Base-by-base conservation (phyloP, 1,284 basidiomycete genomes). In the Melampsora americana region DNA sequence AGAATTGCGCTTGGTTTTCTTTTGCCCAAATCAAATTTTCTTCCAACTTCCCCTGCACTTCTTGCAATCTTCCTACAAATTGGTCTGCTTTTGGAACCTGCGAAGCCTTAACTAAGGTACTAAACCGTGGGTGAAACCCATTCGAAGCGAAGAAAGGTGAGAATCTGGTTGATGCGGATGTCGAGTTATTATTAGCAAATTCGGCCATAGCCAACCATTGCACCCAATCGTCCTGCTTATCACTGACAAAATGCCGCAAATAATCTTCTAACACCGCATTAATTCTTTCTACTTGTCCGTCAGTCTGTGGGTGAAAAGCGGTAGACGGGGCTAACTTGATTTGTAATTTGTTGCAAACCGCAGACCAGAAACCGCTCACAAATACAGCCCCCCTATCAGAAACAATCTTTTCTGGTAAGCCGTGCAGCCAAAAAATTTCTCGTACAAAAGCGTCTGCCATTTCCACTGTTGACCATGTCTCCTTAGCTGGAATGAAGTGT, bases 281-380 rank as follows among this genome's bases (percentile, higher is more conserved):
- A 16, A 83, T 77, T 0, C 80, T 68, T 79, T 87, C 84, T 0
- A 85, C 85, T 66, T 86, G 84, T 0, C 86, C 85, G 73, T 87
- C 84, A 0, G 84, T 82, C 77, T 86, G 81, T 0, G 85, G 85
- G 76, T 70, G 68, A 5, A 16, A 70, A 16, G 68, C 53, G 1
- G 68, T 70, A 12, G 68, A 70, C 11, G 68, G 68, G 4, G 68
- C 30, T 18, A 23, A 20, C 1, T 28, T 5, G 9, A 68, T 35
- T 23, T n/a, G 18, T 30, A 68, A 30, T 2, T 50, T 5, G 12
- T 68, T 68, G 6, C 53, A 46, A 20, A 66, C 42, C 2, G 11
- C 12, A 23, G 42, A 16, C 66, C 66, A 68, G 20, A 56, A 68
- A 1, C n/a, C 3, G n/a, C 66, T 68, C 7, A 53, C 53, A 20